Evolutionary conservation across 2,329 filamentous ascomycete species (phyloP), one percentile per base, ranked within the genome.

Genomic region (Penicillium olsonii): DNA sequence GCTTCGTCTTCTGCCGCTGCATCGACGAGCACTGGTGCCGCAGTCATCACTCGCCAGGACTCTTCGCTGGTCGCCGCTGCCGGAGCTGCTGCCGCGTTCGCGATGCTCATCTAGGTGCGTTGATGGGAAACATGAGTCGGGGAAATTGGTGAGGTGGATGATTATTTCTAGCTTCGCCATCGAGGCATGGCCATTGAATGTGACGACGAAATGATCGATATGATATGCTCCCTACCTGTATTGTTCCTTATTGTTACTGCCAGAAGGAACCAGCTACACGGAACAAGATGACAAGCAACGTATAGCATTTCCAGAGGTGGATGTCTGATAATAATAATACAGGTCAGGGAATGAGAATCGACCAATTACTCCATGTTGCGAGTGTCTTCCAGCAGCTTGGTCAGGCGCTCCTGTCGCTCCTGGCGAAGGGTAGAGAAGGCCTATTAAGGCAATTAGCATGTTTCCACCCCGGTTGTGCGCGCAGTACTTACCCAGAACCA

Each of bases 401-500:
- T 59, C 58, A 62, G 43, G 34, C 48, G 39, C 43, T 70, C 65
- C 50, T 68, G 68, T 26, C 69, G 66, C 50, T 72, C 69, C 38
- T 72, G 65, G 7, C 68, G 68, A 19, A 71, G 62, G 2, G 66
- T 70, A 1, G 66, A 52, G 18, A 67, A 68, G 20, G 65, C 64
- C 69, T 72, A 37, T 17, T 41, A 29, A 27, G 15, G 38, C 45
- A 15, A 54, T 59, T 44, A 57, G 54, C 27, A 46, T 9, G 24
- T 27, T 24, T 8, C 22, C 5, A 24, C 8, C 22, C 4, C 22
- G 5, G 22, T 24, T 24, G 22, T 5, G 22, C 22, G 22, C 22
- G 19, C 14, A 15, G 10, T 12, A 68, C 76, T 55, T 66, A 84
- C 84, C 91, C 91, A 96, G 70, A 95, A 91, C 90, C 91, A 96